phyloP scores from a whole-genome alignment of 2,329 filamentous ascomycete species.

The Alternaria conjuncta region DNA sequence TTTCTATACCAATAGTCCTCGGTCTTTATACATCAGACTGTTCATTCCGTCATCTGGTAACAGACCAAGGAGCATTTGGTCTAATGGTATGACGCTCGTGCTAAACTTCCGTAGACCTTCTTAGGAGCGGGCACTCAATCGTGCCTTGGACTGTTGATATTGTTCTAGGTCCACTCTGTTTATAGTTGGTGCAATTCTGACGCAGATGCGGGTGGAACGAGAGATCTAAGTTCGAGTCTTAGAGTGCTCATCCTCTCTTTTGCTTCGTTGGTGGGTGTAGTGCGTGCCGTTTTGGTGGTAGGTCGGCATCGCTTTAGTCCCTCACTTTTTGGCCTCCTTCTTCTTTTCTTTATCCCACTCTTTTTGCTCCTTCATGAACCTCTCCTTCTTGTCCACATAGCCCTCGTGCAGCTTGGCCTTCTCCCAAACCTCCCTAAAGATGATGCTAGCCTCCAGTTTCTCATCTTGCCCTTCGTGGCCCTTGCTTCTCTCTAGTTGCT shows the following conservation, averaged over 20 bases:
- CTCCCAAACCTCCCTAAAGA: constrained; percentile 60
- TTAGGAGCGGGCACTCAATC: background rate
- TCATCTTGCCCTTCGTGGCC: constrained; percentile 56
- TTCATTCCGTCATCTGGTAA: background rate
- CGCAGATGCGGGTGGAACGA: background rate
- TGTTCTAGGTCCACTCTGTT: background rate
- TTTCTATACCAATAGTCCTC: background rate
- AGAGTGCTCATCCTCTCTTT: background rate
- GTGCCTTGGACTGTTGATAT: background rate
- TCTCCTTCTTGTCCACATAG: constrained; percentile 55
- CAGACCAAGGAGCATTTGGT: background rate
- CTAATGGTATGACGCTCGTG: background rate
- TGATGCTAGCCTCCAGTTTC: constrained; percentile 57
- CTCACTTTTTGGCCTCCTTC: constrained; percentile 2
- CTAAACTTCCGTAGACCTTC: background rate
- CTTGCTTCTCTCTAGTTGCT: constrained; percentile 54
- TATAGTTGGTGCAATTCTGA: background rate
- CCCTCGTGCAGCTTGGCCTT: constrained; percentile 53
- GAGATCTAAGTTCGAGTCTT: constrained; percentile 3
- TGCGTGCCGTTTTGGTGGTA: background rate
- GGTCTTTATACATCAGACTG: background rate
- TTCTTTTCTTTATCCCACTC: constrained; percentile 47
- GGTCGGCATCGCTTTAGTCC: background rate
- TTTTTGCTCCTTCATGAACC: constrained; percentile 57
- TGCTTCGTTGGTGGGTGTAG: background rate